A percentile compares a stretch with the other conserved stretches of the same genome.
Conservation (phyloP, 2,329 filamentous ascomycete species). For the Stemphylium lycopersici region DNA sequence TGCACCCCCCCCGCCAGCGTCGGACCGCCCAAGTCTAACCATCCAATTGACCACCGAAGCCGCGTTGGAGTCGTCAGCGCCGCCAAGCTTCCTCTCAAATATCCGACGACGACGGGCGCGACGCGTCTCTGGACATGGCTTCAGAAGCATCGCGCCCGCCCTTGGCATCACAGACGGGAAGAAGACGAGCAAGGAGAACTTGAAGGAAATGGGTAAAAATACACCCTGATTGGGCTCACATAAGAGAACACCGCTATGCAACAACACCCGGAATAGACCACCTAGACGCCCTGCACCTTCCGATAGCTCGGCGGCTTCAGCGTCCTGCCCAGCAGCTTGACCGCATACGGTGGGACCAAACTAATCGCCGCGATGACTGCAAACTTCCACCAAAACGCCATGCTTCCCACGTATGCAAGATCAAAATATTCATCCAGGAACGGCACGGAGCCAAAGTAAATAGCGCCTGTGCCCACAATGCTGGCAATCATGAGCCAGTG, state of each 20-base stretch:
- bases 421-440: conserved; percentile 93
- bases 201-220: too few species aligned
- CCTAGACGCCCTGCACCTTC: conserved; percentile 80
- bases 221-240: neutral
- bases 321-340: conserved; percentile 81
- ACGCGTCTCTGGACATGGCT: neutral
- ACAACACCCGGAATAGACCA: conserved; percentile 47
- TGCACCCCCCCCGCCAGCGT: conserved; percentile 1
- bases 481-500: conserved; percentile 88
- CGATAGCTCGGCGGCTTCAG: conserved; percentile 93
- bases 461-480: conserved; percentile 78
- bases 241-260: neutral
- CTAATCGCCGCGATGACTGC: conserved; percentile 79
- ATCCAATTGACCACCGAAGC: too few species aligned
- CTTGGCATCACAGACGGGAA: neutral
- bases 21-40: neutral
- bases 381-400: conserved; percentile 89
- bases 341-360: conserved; percentile 84
- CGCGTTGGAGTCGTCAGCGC: too few species aligned
- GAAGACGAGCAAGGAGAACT: neutral
- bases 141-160: too few species aligned
- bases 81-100: too few species aligned
- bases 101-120: too few species aligned
- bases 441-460: conserved; percentile 84
- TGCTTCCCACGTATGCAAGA: conserved; percentile 74